Evolutionary conservation across 345 rosid species (phyloP).

Genomic region (Moringa oleifera): DNA sequence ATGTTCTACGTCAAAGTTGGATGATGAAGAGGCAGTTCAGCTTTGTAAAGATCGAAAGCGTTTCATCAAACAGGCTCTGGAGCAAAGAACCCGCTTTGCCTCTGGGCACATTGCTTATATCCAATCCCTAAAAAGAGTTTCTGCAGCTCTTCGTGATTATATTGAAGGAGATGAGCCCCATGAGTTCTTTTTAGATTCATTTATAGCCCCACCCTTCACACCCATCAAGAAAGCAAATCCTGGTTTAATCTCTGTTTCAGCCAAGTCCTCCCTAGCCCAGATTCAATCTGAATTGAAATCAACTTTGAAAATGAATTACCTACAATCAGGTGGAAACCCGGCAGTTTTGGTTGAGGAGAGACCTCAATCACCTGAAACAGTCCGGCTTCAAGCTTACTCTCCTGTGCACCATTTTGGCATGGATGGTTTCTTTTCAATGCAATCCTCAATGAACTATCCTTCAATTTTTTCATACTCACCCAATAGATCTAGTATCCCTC

Average conservation of each 20-base stretch:
- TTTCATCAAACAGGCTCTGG: conserved; percentile 87
- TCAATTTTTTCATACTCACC: conserved; percentile 41
- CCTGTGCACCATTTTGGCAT: conserved; percentile 45
- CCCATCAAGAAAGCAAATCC: conserved; percentile 57
- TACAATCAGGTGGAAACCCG: conserved; percentile 62
- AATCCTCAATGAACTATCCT: conserved; percentile 43
- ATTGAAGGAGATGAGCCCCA: conserved; percentile 71
- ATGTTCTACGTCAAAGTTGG: conserved; percentile 83
- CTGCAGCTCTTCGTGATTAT: conserved; percentile 75
- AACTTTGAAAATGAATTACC: conserved; percentile 49
- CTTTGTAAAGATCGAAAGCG: conserved; percentile 85
- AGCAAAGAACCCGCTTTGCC: conserved; percentile 78
- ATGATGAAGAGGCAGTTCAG: conserved; percentile 92
- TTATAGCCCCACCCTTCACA: conserved; percentile 46
- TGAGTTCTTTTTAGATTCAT: conserved; percentile 59
- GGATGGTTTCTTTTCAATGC: conserved; percentile 62
- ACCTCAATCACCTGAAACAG: conserved; percentile 71
- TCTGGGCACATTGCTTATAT: conserved; percentile 76
- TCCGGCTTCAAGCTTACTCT: conserved; percentile 51
- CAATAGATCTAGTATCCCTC: conserved; percentile 57
- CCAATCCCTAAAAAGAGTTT: conserved; percentile 73
- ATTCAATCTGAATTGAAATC: conserved; percentile 42
- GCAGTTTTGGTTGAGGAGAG: conserved; percentile 75
- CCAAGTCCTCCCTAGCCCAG: conserved; percentile 39
- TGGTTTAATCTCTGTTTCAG: conserved; percentile 65